Base-by-base conservation (phyloP, 352 stramenopile species). In the Pythium myriotylum region DNA sequence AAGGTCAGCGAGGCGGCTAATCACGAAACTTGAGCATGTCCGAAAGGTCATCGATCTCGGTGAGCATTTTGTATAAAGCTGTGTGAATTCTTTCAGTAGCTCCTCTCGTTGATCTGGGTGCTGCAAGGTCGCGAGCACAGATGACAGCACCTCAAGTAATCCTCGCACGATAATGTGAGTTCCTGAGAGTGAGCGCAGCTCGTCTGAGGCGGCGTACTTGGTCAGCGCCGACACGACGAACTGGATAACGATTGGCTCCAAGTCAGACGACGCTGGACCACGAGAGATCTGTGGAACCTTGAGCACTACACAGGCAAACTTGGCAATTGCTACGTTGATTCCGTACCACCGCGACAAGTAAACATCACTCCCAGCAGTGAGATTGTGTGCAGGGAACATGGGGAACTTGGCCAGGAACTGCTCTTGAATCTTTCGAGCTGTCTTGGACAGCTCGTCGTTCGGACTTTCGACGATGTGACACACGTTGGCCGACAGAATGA, bases 41-140 rank as follows among this genome's bases (percentile, higher is more conserved):
- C 82, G 81, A 61, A 94, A 94, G 2, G 75, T 83, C 43, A 88
- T 73, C 13, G 83, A 92, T 37, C 79, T 82, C 1, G 81, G 76
- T 22, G 84, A 85, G 32, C 77, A 88, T n/a, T 72, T 59, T 32
- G 66, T 60, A 74, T 92, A 94, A 22, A 92, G 81, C 14, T 73
- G 53, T 1, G 86, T 90, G 52, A 94, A 88, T 0, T 71, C 63
- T 10, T 69, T 68, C 10, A 92, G 70, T 20, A 94, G 56, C 23
- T 77, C 60, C 19, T 79, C 77, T 4, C 72, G 67, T 17, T 79
- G 56, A 5, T 70, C 61, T 20, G 35, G 35, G 12, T 47, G 32
- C 4, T 29, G 20, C 19, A 59, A 42, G 10, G 47, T 39, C 2
- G 63, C 50, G 0, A 92, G 62, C 22, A 92, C 65, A 1, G 84